These are phyloP conservation scores for Amaranthus cruentus DNA, from an alignment of 148 eudicot genomes.

Conservation along the genomic window DNA sequence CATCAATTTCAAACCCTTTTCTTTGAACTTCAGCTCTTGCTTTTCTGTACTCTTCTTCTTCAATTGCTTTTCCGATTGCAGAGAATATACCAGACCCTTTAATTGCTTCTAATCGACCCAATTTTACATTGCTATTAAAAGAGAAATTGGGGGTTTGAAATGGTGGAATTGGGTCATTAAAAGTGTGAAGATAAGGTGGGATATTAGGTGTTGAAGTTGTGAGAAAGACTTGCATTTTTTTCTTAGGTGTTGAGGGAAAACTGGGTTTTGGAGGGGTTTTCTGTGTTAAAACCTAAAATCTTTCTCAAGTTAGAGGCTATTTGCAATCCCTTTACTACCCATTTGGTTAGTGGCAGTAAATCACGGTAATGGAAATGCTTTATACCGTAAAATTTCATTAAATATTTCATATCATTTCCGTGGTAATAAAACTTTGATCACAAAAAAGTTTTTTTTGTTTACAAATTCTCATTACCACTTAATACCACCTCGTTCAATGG, in stretches of 20 bases:
- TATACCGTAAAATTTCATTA: no score
- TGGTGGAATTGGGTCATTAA: constrained; percentile 15
- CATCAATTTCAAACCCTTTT: constrained; percentile 57
- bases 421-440: no score
- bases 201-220: constrained; percentile 29
- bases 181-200: constrained; percentile 32
- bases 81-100: constrained; percentile 39
- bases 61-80: constrained; percentile 72
- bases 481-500: no score
- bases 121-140: constrained; percentile 3
- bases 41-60: constrained; percentile 86
- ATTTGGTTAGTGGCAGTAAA: no score
- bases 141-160: constrained; percentile 13
- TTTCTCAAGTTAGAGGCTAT: no score
- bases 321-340: no score
- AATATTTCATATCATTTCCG: no score
- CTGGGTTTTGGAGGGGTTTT: constrained; percentile 25
- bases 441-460: no score
- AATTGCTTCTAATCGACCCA: constrained; percentile 12
- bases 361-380: no score
- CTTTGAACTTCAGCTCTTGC: constrained; percentile 72
- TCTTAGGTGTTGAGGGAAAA: not conserved
- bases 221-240: constrained; percentile 38
- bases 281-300: no score
- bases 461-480: no score